Conservation (phyloP, 129 eudicot species). For the Sambucus nigra region DNA sequence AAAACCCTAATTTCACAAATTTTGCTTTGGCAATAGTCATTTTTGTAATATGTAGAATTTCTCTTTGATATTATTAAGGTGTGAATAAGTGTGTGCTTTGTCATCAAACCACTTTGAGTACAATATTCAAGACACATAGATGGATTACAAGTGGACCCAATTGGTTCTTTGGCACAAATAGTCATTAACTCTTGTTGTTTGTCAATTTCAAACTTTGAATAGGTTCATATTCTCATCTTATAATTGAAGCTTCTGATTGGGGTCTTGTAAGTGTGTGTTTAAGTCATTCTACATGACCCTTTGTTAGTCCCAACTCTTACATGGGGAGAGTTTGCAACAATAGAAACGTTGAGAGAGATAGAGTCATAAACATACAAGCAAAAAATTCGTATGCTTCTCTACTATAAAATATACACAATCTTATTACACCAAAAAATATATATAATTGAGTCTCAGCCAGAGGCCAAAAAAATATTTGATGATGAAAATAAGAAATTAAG, state of each 20-base stretch:
- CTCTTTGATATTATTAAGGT: not conserved
- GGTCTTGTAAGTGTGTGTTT: no score
- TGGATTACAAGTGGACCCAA: no score
- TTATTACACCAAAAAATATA: slow-evolving; percentile 8
- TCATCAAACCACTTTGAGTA: not conserved
- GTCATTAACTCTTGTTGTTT: no score
- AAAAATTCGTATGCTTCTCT: slow-evolving; percentile 17
- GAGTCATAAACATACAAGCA: slow-evolving; percentile 2
- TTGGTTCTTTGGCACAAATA: no score
- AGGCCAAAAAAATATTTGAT: slow-evolving; percentile 2
- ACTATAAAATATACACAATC: slow-evolving; percentile 9
- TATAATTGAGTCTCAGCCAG: slow-evolving; percentile 20
- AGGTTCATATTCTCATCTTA: not conserved
- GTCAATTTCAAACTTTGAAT: no score
- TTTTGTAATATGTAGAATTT: no score
- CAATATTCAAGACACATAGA: not conserved
- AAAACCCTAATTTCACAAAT: no score
- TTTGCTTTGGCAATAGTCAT: no score
- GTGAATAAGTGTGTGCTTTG: not conserved
- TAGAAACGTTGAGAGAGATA: no score
- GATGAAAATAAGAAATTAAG: slow-evolving; percentile 4
- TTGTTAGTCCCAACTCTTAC: no score
- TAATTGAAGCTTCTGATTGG: not conserved
- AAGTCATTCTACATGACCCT: no score
- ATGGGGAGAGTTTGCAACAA: no score